Evolutionary conservation across 2,329 filamentous ascomycete genomes (phyloP).

Genomic region (Talaromyces sp.): DNA sequence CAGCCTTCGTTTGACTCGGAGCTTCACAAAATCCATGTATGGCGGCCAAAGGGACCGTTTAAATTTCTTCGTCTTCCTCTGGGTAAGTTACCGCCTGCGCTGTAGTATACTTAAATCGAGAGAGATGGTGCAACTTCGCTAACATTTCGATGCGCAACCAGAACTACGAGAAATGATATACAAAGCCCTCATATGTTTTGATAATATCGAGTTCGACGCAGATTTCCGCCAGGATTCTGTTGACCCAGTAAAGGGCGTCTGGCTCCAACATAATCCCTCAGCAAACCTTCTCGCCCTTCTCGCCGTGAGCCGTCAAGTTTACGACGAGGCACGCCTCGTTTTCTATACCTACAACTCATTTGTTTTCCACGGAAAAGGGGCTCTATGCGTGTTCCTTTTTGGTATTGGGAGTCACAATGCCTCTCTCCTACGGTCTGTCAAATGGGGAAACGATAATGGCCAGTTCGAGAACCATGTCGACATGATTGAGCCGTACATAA

Average conservation of each 20-base stretch:
- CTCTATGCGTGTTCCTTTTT: conserved; percentile 1
- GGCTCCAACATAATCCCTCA: conserved; percentile 1
- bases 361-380: neutral
- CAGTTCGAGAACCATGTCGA: too few relatives aligned
- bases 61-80: neutral
- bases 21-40: neutral
- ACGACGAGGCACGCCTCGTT: conserved; percentile 5
- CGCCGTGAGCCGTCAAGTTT: conserved; percentile 2
- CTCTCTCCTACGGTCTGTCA: neutral
- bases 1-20: neutral
- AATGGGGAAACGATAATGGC: neutral
- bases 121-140: neutral
- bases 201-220: neutral
- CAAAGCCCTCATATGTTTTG: neutral
- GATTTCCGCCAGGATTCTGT: too few relatives aligned
- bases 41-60: neutral
- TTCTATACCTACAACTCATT: conserved; percentile 6
- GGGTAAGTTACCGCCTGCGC: neutral
- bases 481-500: too few relatives aligned
- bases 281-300: conserved; percentile 1
- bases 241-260: neutral
- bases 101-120: too few relatives aligned
- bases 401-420: conserved; percentile 2
- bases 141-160: neutral
- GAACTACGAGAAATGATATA: conserved; percentile 1